phyloP scores from a whole-genome alignment of 2,329 filamentous ascomycete species.

The Hymenoscyphus fructigenus region DNA sequence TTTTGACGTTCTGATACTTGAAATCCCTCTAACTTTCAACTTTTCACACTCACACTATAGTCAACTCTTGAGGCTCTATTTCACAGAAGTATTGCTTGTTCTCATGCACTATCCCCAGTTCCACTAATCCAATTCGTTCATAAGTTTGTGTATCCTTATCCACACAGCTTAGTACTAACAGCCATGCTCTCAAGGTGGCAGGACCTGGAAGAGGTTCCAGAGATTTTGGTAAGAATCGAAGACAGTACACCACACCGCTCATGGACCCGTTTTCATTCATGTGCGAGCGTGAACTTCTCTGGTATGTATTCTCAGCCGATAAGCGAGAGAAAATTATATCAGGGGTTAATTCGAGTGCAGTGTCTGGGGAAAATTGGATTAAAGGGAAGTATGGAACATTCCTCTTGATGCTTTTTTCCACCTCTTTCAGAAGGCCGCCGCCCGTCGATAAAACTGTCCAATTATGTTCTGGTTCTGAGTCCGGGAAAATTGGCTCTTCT shows the following conservation, averaged over 20 bases:
- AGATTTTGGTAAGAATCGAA: neutral
- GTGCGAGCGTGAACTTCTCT: neutral
- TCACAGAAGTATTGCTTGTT: neutral
- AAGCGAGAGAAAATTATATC: neutral
- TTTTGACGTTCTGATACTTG: too few relatives aligned
- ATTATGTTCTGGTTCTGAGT: neutral
- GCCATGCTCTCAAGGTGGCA: neutral
- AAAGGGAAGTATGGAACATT: neutral
- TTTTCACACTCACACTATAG: neutral
- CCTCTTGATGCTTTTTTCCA: neutral
- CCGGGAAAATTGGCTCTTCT: neutral
- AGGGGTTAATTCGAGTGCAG: neutral
- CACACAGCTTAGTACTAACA: neutral
- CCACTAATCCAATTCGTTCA: neutral
- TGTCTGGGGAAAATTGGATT: neutral
- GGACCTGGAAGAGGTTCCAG: neutral
- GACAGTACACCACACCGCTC: neutral
- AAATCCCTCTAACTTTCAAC: too few relatives aligned
- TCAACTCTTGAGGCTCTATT: neutral
- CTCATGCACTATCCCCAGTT: neutral
- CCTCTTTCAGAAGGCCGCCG: neutral
- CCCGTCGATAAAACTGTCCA: neutral
- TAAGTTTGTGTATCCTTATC: neutral
- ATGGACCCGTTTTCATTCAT: neutral
- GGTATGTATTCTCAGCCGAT: neutral